Conservation (phyloP, 2,329 filamentous ascomycete species). For the Penicillium sp. region DNA sequence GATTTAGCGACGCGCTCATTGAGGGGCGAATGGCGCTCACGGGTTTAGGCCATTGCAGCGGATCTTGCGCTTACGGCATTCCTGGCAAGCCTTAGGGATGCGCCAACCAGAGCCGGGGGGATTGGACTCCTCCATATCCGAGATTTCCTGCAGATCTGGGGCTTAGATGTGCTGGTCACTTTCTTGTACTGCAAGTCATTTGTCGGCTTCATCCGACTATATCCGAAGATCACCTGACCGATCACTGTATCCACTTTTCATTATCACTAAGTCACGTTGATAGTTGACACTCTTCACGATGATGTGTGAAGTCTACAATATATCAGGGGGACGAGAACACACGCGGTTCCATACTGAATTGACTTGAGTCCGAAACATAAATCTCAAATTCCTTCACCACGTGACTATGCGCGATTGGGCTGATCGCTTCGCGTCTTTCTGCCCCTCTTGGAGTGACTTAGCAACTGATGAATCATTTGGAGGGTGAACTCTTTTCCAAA, state of each 20-base stretch:
- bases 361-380: not conserved
- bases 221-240: conserved; percentile 19
- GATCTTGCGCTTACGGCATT: conserved; percentile 44
- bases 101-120: conserved; percentile 29
- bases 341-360: no score
- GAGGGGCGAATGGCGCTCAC: conserved; percentile 15
- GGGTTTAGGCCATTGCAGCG: conserved; percentile 42
- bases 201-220: conserved; percentile 14
- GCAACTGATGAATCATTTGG: not conserved
- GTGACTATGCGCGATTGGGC: not conserved
- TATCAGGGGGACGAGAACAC: no score
- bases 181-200: not conserved
- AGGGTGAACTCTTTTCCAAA: not conserved
- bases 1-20: not conserved
- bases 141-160: not conserved
- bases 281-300: not conserved
- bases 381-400: not conserved
- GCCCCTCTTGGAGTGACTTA: not conserved
- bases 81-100: conserved; percentile 42
- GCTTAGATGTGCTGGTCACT: not conserved
- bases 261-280: not conserved
- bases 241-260: not conserved
- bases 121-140: conserved; percentile 26
- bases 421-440: not conserved
- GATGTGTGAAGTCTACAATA: not conserved